Conservation (phyloP, 2,329 filamentous ascomycete genomes). For the Pseudogymnoascus sp. region DNA sequence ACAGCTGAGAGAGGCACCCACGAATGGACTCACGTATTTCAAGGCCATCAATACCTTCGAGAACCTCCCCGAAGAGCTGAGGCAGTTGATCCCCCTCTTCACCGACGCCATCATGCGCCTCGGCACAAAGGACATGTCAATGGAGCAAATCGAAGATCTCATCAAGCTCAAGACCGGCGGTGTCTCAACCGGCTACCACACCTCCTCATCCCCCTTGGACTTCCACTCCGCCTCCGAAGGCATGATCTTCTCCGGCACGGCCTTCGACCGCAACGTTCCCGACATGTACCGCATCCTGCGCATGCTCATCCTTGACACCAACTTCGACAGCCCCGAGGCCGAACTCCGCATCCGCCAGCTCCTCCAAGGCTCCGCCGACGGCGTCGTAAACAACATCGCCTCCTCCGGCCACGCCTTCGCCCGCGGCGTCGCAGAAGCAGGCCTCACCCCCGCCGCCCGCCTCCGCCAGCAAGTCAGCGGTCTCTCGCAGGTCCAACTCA, state of each 20-base stretch:
- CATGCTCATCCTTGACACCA: slow-evolving; percentile 73
- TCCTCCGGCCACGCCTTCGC: slow-evolving; percentile 85
- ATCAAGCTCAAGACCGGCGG: slow-evolving; percentile 97
- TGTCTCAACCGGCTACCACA: slow-evolving; percentile 74
- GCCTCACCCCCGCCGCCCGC: slow-evolving; percentile 62
- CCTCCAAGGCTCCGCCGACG: slow-evolving; percentile 77
- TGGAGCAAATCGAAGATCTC: slow-evolving; percentile 90
- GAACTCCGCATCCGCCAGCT: slow-evolving; percentile 77
- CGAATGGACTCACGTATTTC: slow-evolving; percentile 95
- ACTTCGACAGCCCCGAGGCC: slow-evolving; percentile 79
- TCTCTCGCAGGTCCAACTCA: slow-evolving; percentile 81
- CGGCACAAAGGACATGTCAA: slow-evolving; percentile 76
- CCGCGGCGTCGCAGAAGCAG: slow-evolving; percentile 72
- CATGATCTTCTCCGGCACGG: slow-evolving; percentile 75
- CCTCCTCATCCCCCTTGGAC: slow-evolving; percentile 67
- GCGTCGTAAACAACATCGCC: slow-evolving; percentile 84
- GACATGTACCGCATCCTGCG: slow-evolving; percentile 83
- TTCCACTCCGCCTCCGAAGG: slow-evolving; percentile 69
- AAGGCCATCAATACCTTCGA: slow-evolving; percentile 75
- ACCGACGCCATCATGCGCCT: slow-evolving; percentile 88
- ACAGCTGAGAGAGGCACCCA: slow-evolving; percentile 87
- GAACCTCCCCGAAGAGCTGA: slow-evolving; percentile 73
- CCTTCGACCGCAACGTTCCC: slow-evolving; percentile 80
- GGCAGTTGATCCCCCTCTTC: slow-evolving; percentile 79
- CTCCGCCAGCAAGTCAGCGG: slow-evolving; percentile 79